Conservation (phyloP, 2,329 filamentous ascomycete genomes). For the Thielaviopsis populi region DNA sequence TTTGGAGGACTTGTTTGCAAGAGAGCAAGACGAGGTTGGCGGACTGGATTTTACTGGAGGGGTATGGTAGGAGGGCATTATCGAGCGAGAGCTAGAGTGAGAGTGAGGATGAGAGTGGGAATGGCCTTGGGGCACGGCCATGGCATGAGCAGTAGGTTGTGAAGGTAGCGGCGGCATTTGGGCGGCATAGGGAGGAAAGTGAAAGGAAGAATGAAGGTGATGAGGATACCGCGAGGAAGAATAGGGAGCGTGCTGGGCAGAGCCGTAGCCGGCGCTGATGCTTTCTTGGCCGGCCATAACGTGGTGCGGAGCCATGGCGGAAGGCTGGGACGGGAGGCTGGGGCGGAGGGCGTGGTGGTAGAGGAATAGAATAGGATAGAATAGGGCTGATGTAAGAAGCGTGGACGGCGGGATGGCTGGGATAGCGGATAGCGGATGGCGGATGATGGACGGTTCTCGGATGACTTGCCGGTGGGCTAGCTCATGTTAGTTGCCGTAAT, state of each 20-base stretch:
- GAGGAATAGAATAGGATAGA: neutral
- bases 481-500: slow-evolving; percentile 14
- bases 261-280: neutral
- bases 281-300: neutral
- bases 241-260: neutral
- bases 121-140: neutral
- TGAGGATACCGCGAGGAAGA: neutral
- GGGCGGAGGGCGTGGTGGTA: neutral
- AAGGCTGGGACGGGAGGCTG: neutral
- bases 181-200: neutral
- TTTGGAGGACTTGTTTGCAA: neutral
- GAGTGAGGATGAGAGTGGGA: too few species aligned
- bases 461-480: slow-evolving; percentile 7
- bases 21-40: neutral
- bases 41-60: neutral
- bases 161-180: neutral
- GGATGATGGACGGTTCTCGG: neutral
- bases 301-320: slow-evolving; percentile 6
- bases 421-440: neutral
- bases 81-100: neutral
- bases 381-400: neutral
- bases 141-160: neutral
- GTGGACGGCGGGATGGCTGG: neutral
- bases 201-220: neutral
- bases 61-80: neutral